These are phyloP conservation scores for Tubosaeta sp. DNA, from an alignment of 768 basidiomycete genomes.

Conservation along the genomic window DNA sequence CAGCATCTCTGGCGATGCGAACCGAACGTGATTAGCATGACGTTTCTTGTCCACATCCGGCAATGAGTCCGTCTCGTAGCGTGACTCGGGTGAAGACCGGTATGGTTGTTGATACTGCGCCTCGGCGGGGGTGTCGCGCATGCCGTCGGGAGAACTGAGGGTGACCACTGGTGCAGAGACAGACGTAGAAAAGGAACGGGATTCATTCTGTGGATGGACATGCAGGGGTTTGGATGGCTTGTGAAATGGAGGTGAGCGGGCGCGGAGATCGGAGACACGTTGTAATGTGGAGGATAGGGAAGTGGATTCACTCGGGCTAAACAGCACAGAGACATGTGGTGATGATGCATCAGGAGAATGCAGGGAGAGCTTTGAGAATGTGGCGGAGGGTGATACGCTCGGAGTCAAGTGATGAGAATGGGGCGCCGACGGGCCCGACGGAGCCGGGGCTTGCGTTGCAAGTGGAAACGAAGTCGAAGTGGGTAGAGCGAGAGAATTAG, in stretches of 20 bases:
- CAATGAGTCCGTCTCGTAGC: background rate
- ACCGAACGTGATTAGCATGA: conserved; percentile 22
- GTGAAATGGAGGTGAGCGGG: conserved; percentile 11
- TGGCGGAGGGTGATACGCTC: conserved; percentile 40
- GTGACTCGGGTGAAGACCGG: conserved; percentile 12
- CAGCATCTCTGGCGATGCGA: conserved; percentile 30
- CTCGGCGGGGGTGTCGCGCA: conserved; percentile 24
- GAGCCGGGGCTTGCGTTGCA: background rate
- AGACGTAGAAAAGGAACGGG: background rate
- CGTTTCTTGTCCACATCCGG: conserved; percentile 11
- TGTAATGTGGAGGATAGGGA: background rate
- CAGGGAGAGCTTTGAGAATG: conserved; percentile 52
- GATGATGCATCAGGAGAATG: conserved; percentile 30
- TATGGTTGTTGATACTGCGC: conserved; percentile 16
- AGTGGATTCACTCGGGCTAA: conserved; percentile 6
- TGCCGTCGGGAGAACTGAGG: conserved; percentile 7
- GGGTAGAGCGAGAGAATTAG: background rate
- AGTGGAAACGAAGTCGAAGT: background rate
- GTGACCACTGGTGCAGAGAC: conserved; percentile 8
- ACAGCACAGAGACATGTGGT: conserved; percentile 2
- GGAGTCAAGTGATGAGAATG: conserved; percentile 2
- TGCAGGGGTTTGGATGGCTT: conserved; percentile 26
- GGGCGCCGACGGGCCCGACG: background rate
- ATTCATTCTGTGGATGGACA: conserved; percentile 23
- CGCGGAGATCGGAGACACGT: background rate